A percentile compares a stretch with the other conserved stretches of the same genome.
Conservation (phyloP, 805 yeast genomes). For the Candida ortonii region DNA sequence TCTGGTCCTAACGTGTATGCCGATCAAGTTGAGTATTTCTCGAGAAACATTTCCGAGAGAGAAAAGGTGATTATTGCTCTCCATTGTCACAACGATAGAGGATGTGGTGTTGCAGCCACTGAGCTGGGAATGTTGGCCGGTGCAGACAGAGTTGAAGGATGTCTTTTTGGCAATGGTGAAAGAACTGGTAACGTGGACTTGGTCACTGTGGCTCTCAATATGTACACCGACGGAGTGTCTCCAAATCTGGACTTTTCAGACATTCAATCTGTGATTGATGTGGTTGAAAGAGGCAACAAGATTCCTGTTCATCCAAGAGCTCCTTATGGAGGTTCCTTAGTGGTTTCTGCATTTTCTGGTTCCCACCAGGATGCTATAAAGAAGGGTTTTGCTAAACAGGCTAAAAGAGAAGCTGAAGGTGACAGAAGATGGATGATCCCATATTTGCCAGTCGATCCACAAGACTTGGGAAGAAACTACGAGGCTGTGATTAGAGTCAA, state of each 20-base stretch:
- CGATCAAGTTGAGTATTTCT: constrained; percentile 75
- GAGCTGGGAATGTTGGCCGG: constrained; percentile 79
- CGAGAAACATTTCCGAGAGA: constrained; percentile 64
- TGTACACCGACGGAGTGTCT: constrained; percentile 75
- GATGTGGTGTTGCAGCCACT: constrained; percentile 81
- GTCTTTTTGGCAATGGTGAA: constrained; percentile 81
- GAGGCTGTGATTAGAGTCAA: constrained; percentile 82
- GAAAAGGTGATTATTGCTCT: constrained; percentile 68
- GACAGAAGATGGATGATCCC: constrained; percentile 65
- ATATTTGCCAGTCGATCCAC: constrained; percentile 76
- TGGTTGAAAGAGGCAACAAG: constrained; percentile 75
- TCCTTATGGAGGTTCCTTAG: constrained; percentile 77
- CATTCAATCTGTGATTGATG: constrained; percentile 60
- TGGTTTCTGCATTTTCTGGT: constrained; percentile 76
- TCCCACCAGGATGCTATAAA: constrained; percentile 39
- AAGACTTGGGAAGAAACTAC: constrained; percentile 75
- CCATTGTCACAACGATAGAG: constrained; percentile 79
- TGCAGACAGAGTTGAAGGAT: constrained; percentile 82
- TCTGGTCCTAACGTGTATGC: constrained; percentile 75
- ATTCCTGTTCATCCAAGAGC: constrained; percentile 73
- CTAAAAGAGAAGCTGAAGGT: constrained; percentile 46
- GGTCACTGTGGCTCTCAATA: constrained; percentile 69
- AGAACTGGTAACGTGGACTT: constrained; percentile 82
- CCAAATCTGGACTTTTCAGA: constrained; percentile 73
- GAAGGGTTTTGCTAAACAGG: constrained; percentile 44